Evolutionary conservation across 495 filamentous ascomycete species (phyloP), one percentile per base, ranked within the genome.

Genomic region (Aspergillus indologenus): DNA sequence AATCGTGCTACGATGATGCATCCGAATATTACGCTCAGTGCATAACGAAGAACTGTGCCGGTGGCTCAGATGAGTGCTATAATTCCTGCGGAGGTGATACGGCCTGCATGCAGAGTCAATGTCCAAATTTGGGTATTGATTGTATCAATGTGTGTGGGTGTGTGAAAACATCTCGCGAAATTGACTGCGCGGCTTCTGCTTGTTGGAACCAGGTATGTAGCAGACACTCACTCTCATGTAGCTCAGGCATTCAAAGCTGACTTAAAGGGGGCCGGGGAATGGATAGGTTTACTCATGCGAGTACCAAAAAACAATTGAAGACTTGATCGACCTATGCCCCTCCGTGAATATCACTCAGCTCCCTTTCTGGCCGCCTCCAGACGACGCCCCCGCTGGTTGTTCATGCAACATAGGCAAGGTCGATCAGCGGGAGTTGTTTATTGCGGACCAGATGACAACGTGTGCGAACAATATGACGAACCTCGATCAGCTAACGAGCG

Each of bases 201-300:
- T 70, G 65, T 14, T 70, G 65, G 65, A 68, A 70, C n/a, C 56
- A 64, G 56, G 68, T 70, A 48, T n/a, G 34, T 18, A 20, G 9
- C 8, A 11, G 9, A 6, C 17, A 22, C 12, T 18, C 54, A 11
- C 1, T n/a, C n/a, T n/a, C 19, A 44, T 20, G 3, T 17, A 50
- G 34, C 9, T 9, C 26, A 9, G 4, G 26, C 26, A 29, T 29
- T 4, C 9, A n/a, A 9, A 9, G 3, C 26, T 29, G 4, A 29
- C 3, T 9, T 29, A 9, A 29, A 29, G 26, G 9, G 4, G 26
- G 9, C 9, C 4, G 4, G 7, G 24, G 2, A 29, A 1, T 17
- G 44, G 8, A 34, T n/a, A 68, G 63, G 60, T 60, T 45, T 70
- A 70, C 52, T 65, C 63, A 23, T 68, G 68, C 54, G 65, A 70